Percentiles rank a stretch among this genome's conserved stretches.
phyloP scores from a whole-genome alignment of 164 flowering plant genomes.

The Brasenia schreberi region DNA sequence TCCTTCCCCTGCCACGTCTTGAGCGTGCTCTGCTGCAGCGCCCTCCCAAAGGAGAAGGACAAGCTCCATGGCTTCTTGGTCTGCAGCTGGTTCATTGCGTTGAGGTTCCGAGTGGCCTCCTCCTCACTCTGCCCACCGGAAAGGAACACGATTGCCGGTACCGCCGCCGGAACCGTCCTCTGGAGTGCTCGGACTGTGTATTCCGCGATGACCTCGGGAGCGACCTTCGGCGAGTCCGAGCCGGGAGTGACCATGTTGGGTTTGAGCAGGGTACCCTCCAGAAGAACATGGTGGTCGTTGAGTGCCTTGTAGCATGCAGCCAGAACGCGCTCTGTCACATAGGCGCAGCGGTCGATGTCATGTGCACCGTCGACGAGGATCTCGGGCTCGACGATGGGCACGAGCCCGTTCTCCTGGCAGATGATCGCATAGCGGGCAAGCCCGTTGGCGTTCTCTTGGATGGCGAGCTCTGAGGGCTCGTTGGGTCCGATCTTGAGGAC shows the following conservation, averaged over 20 bases:
- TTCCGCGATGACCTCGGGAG: conserved; percentile 36
- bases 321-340: conserved; percentile 38
- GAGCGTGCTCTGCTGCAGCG: conserved; percentile 39
- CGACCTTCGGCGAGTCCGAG: conserved; percentile 30
- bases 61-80: conserved; percentile 39
- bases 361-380: conserved; percentile 42
- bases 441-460: conserved; percentile 42
- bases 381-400: conserved; percentile 51
- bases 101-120: conserved; percentile 36
- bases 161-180: conserved; percentile 33
- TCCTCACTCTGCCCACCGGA: conserved; percentile 47
- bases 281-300: conserved; percentile 36
- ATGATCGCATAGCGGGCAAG: conserved; percentile 48
- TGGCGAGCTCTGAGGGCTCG: conserved; percentile 36
- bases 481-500: conserved; percentile 35
- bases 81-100: conserved; percentile 41
- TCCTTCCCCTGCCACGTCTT: conserved; percentile 42
- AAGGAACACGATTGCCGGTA: conserved; percentile 36
- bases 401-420: conserved; percentile 39
- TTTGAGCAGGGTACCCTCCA: conserved; percentile 38
- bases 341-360: conserved; percentile 31
- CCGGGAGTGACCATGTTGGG: conserved; percentile 53
- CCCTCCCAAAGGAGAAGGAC: conserved; percentile 38
- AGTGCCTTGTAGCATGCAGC: conserved; percentile 50
- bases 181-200: conserved; percentile 33